Conservation (phyloP, 768 basidiomycete species). For the Boletus sensibilis region DNA sequence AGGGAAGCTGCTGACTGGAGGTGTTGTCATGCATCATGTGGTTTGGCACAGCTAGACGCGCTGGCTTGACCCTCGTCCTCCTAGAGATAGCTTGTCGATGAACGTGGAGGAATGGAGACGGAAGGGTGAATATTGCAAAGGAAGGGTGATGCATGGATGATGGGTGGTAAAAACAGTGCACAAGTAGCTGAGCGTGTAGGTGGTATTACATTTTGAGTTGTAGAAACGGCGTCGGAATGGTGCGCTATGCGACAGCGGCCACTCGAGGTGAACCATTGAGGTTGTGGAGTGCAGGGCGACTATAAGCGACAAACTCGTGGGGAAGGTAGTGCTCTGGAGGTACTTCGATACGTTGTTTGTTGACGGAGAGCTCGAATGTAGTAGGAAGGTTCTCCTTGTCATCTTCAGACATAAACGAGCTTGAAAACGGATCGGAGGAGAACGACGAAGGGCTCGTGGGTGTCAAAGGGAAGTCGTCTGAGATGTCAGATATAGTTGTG, state of each 20-base stretch:
- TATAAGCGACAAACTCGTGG: constrained; percentile 77
- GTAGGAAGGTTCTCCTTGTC: constrained; percentile 81
- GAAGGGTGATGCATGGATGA: constrained; percentile 61
- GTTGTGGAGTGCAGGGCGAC: constrained; percentile 75
- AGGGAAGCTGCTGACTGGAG: constrained; percentile 10
- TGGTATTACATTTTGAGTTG: constrained; percentile 77
- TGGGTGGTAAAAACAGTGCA: constrained; percentile 64
- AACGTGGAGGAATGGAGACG: constrained; percentile 43
- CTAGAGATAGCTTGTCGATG: constrained; percentile 49
- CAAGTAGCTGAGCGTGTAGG: constrained; percentile 59
- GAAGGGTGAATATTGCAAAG: constrained; percentile 59
- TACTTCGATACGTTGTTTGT: constrained; percentile 65
- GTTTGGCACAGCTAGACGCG: constrained; percentile 22
- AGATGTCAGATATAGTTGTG: constrained; percentile 69
- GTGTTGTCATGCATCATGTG: constrained; percentile 14
- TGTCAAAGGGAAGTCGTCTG: constrained; percentile 83
- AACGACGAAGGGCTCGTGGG: constrained; percentile 65
- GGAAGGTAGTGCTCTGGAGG: constrained; percentile 76
- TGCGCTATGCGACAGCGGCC: constrained; percentile 56
- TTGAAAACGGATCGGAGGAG: constrained; percentile 47
- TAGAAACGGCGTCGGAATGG: constrained; percentile 44
- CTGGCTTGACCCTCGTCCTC: constrained; percentile 16
- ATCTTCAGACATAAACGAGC: constrained; percentile 59
- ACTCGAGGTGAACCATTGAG: constrained; percentile 63
- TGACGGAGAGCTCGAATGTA: constrained; percentile 69